Evolutionary conservation across 1,284 basidiomycete genomes (phyloP).

Genomic region (Malassezia sympodialis): DNA sequence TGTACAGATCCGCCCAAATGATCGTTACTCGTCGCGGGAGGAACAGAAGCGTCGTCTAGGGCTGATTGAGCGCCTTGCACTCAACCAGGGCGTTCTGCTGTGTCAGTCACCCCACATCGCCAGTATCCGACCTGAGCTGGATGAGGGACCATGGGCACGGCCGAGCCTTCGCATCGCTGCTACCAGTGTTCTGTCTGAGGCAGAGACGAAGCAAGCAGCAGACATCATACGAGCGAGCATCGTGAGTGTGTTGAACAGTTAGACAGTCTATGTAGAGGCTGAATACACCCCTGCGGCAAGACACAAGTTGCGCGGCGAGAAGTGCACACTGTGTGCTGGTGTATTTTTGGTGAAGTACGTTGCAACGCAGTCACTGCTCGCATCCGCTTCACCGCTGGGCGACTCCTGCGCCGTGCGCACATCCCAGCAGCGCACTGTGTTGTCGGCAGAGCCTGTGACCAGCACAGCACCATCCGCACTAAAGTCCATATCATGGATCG

Average conservation of each 20-base stretch:
- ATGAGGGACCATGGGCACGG: slow-evolving; percentile 47
- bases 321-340: slow-evolving; percentile 79
- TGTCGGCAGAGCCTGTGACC: slow-evolving; percentile 79
- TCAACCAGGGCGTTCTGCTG: slow-evolving; percentile 37
- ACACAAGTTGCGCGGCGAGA: slow-evolving; percentile 87
- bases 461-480: slow-evolving; percentile 80
- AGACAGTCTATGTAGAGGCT: slow-evolving; percentile 12
- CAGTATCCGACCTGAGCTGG: slow-evolving; percentile 31
- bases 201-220: slow-evolving; percentile 83
- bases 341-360: slow-evolving; percentile 93
- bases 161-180: slow-evolving; percentile 81
- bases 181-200: slow-evolving; percentile 65
- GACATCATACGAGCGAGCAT: slow-evolving; percentile 64
- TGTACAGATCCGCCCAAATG: slow-evolving; percentile 56
- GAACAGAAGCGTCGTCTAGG: slow-evolving; percentile 37
- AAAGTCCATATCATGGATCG: slow-evolving; percentile 81
- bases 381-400: background rate
- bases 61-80: slow-evolving; percentile 33
- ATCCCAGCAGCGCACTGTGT: slow-evolving; percentile 94
- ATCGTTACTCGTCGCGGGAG: slow-evolving; percentile 29
- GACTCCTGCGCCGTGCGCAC: slow-evolving; percentile 62
- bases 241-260: slow-evolving; percentile 55
- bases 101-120: slow-evolving; percentile 29
- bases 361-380: slow-evolving; percentile 64
- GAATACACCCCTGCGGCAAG: slow-evolving; percentile 62